Conservation (phyloP, 106 monocot genomes). For the Dendrobium catenatum region DNA sequence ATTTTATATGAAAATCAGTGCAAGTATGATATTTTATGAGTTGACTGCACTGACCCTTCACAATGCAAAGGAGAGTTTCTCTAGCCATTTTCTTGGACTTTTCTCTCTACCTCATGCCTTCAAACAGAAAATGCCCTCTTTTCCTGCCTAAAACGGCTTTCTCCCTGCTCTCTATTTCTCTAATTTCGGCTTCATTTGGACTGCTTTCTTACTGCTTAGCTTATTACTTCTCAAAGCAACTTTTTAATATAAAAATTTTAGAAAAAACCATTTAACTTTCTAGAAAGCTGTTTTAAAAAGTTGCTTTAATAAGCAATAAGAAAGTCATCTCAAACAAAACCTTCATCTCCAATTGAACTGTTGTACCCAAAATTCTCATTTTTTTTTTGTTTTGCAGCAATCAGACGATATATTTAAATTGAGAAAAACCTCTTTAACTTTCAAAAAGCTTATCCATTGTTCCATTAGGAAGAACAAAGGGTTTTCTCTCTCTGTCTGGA, state of each 20-base stretch:
- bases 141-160: background rate
- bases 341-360: background rate
- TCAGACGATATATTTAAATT: background rate
- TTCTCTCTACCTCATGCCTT: background rate
- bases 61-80: too few relatives aligned
- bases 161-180: background rate
- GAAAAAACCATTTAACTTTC: too few relatives aligned
- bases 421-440: background rate
- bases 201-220: too few relatives aligned
- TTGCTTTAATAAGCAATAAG: too few relatives aligned
- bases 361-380: background rate
- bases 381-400: background rate
- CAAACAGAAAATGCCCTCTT: background rate
- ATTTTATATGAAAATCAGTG: too few relatives aligned
- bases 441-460: background rate
- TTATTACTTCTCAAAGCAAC: too few relatives aligned
- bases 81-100: background rate
- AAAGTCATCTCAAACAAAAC: too few relatives aligned
- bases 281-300: too few relatives aligned
- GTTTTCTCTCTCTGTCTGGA: background rate
- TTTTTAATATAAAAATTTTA: too few relatives aligned
- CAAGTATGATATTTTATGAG: too few relatives aligned
- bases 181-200: background rate
- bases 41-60: too few relatives aligned
- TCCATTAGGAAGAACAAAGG: conserved; percentile 5